Conservation (phyloP, 768 basidiomycete genomes). For the Trametes cinnabarina region DNA sequence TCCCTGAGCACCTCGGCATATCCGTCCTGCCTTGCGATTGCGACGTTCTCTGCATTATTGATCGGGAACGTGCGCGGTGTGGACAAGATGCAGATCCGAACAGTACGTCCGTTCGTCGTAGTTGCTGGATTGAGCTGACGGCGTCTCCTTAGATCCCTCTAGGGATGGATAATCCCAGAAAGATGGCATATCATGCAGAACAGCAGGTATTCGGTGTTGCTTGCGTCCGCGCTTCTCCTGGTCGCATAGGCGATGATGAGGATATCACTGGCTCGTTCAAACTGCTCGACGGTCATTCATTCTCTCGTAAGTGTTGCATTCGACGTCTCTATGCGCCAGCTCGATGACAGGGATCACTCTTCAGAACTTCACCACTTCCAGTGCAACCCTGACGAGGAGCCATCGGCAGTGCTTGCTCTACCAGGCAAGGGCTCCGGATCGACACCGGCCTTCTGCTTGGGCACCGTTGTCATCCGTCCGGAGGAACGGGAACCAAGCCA, state of each 20-base stretch:
- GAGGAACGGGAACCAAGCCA: slow-evolving; percentile 35
- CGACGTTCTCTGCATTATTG: slow-evolving; percentile 49
- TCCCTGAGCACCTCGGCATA: slow-evolving; percentile 50
- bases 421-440: background rate
- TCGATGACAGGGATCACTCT: slow-evolving; percentile 11
- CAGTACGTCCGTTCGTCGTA: slow-evolving; percentile 45
- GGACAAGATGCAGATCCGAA: slow-evolving; percentile 78
- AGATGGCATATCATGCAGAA: slow-evolving; percentile 57
- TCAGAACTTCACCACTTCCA: slow-evolving; percentile 49
- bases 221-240: slow-evolving; percentile 53
- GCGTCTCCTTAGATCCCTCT: slow-evolving; percentile 56
- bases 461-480: slow-evolving; percentile 34
- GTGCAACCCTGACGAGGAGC: slow-evolving; percentile 57
- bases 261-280: slow-evolving; percentile 55
- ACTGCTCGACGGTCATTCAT: slow-evolving; percentile 61
- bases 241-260: slow-evolving; percentile 51
- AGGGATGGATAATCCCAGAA: slow-evolving; percentile 68
- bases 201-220: slow-evolving; percentile 65
- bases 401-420: slow-evolving; percentile 49
- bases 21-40: slow-evolving; percentile 56
- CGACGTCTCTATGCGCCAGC: background rate
- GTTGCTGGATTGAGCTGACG: background rate
- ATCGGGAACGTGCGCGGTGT: slow-evolving; percentile 68
- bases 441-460: slow-evolving; percentile 34
- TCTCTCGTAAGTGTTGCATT: slow-evolving; percentile 40